Evolutionary conservation across 2,329 filamentous ascomycete species (phyloP), one percentile per base, ranked within the genome.

Genomic region (Talaromyces piceae): DNA sequence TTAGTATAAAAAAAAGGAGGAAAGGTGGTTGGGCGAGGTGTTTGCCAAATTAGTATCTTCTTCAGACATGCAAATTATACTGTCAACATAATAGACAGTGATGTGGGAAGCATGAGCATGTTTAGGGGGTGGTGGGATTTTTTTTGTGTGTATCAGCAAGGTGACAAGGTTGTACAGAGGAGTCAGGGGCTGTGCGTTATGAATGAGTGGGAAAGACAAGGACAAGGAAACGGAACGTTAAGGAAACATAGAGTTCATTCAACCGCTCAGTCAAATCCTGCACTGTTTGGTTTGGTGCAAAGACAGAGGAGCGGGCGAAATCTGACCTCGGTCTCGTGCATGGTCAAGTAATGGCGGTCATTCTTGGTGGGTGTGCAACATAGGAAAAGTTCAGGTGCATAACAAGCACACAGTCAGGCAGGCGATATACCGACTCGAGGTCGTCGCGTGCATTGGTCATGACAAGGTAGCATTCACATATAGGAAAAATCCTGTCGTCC

Each of bases 401-500:
- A 25, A 43, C 6, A 30, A 28, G 31, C 33, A 37, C 33, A 37
- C n/a, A 37, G 33, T 37, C 33, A 37, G 39, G 23, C 25, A 25
- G 23, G 44, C 45, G 41, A 44, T 22, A 22, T 31, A 28, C 27
- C 30, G 45, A 45, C 39, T 22, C 22, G 25, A 22, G 12, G 39
- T 33, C 22, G 41, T 13, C 47, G 47, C 23, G 39, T 52, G 37
- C 39, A 39, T 20, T 43, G 16, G 50, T 52, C 50, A 31, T 52
- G 37, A 39, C 39, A 52, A 27, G 45, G 45, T 52, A 45, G 37
- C 46, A 41, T 52, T 52, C 45, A 52, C 50, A 52, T 52, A 48
- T 43, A 45, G 39, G n/a, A 44, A 31, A 46, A 28, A 22, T 18
- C n/a, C 18, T 22, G 44, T 31, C 27, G 45, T 22, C 51, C 55